A percentile compares a stretch with the other conserved stretches of the same genome.
Conservation (phyloP, 768 basidiomycete species). For the Chalciporus chontae region DNA sequence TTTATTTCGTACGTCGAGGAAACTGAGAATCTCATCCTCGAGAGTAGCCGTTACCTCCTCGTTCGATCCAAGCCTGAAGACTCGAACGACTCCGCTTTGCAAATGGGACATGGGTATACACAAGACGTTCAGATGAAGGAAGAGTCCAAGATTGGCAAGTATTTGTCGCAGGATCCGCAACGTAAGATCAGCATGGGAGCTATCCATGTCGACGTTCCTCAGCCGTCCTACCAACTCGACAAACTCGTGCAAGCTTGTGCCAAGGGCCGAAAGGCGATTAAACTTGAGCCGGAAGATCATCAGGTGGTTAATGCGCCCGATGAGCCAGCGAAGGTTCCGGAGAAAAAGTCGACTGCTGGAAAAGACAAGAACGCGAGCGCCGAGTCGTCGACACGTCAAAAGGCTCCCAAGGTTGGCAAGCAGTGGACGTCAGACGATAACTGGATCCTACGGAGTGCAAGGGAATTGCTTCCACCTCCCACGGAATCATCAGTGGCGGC, state of each 20-base stretch:
- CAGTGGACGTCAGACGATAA: conserved; percentile 55
- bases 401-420: background rate
- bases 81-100: background rate
- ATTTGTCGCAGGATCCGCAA: conserved; percentile 47
- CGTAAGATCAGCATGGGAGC: background rate
- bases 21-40: background rate
- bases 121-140: background rate
- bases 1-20: background rate
- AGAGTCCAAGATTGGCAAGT: conserved; percentile 27
- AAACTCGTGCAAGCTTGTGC: conserved; percentile 41
- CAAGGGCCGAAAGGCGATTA: conserved; percentile 40
- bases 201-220: conserved; percentile 49
- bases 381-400: background rate
- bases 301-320: conserved; percentile 36
- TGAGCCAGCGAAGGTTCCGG: background rate
- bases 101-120: no score
- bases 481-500: conserved; percentile 51
- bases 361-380: background rate
- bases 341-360: background rate
- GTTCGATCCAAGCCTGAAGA: conserved; percentile 36
- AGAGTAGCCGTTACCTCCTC: conserved; percentile 56
- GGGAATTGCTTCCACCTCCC: conserved; percentile 58
- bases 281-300: conserved; percentile 49
- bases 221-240: conserved; percentile 53
- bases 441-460: conserved; percentile 44